phyloP scores from a whole-genome alignment of 108 stramenopile genomes.

The Cyclostephanos invisitatus region DNA sequence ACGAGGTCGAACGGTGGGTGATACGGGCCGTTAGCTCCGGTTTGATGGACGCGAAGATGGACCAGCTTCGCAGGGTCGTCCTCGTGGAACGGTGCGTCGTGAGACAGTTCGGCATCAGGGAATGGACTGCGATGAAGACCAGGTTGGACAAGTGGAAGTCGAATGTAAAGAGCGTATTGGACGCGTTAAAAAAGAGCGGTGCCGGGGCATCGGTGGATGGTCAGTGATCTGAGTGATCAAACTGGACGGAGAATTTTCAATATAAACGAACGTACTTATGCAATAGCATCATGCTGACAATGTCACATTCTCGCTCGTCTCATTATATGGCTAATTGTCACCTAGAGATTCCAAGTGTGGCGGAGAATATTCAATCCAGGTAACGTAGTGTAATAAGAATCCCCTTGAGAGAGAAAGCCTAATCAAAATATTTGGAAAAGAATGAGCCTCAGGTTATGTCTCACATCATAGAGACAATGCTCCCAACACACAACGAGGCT shows the following conservation, averaged over 20 bases:
- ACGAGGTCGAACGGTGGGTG: constrained; percentile 86
- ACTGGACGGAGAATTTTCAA: background rate
- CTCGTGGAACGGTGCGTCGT: constrained; percentile 84
- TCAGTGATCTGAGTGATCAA: background rate
- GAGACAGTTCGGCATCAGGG: constrained; percentile 74
- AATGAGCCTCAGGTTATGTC: too few relatives aligned
- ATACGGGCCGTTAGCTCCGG: constrained; percentile 81
- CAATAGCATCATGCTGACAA: too few relatives aligned
- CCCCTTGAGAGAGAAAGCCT: too few relatives aligned
- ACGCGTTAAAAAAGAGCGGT: constrained; percentile 50
- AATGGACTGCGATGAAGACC: constrained; percentile 79
- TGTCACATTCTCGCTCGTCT: too few relatives aligned
- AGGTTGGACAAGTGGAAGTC: constrained; percentile 56
- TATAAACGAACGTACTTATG: background rate
- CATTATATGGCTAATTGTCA: too few relatives aligned
- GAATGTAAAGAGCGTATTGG: constrained; percentile 41
- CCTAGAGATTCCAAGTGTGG: too few relatives aligned
- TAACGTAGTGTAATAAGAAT: background rate
- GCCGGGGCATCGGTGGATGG: constrained; percentile 6
- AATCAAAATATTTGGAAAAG: too few relatives aligned
- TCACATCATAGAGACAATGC: too few relatives aligned
- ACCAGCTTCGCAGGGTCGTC: constrained; percentile 77
- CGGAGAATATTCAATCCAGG: background rate
- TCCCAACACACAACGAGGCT: too few relatives aligned
- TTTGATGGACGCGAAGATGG: constrained; percentile 86